These are phyloP conservation scores for Tulasnella sp. DNA, from an alignment of 768 basidiomycete species.

Conservation along the genomic window DNA sequence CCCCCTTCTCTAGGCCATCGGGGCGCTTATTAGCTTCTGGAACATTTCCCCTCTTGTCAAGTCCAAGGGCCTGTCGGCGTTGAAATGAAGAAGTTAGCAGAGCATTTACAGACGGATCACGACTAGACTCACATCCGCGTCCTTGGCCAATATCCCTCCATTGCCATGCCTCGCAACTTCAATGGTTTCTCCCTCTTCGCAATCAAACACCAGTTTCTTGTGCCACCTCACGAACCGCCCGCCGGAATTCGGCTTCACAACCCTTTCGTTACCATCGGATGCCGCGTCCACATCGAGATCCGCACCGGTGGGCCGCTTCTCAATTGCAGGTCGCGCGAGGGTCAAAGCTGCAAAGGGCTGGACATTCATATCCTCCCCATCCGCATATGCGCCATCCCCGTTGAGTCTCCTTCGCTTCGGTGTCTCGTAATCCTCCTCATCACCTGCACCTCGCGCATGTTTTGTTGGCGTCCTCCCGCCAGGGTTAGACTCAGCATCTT, in stretches of 20 bases:
- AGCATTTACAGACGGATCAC: neutral
- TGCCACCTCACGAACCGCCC: constrained; percentile 13
- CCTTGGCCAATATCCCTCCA: constrained; percentile 1
- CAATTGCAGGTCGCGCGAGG: neutral
- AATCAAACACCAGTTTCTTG: constrained; percentile 9
- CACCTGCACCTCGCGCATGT: constrained; percentile 62
- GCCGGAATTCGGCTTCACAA: constrained; percentile 10
- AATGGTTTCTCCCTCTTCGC: neutral
- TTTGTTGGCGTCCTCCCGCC: constrained; percentile 16
- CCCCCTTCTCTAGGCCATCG: constrained; percentile 4
- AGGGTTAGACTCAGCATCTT: neutral
- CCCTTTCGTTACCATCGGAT: neutral
- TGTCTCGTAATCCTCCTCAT: constrained; percentile 71
- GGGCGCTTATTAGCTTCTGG: constrained; percentile 4
- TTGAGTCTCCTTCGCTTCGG: constrained; percentile 32
- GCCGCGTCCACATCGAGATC: neutral
- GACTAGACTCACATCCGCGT: neutral
- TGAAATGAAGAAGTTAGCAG: neutral
- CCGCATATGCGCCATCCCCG: neutral
- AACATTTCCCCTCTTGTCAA: constrained; percentile 9
- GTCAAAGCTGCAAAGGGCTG: neutral
- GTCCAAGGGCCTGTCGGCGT: neutral
- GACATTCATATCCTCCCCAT: neutral
- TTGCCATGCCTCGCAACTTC: neutral
- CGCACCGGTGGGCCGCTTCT: neutral